Evolutionary conservation across 345 rosid species (phyloP), one percentile per base, ranked within the genome.

Genomic region (Eucalyptus cloeziana): DNA sequence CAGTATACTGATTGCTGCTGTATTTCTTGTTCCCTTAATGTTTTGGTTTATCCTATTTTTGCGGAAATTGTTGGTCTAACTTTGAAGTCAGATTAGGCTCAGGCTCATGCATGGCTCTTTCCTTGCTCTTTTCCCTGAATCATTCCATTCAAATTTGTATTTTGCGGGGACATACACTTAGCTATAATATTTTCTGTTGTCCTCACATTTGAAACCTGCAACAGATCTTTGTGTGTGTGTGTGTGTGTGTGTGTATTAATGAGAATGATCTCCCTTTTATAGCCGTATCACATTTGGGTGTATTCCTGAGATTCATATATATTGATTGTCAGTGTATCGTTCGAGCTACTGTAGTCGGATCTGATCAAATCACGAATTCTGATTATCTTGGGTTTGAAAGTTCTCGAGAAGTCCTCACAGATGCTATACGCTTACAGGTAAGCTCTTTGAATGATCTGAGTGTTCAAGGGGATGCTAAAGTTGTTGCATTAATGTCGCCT

Each of bases 341-440:
- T 80, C 98, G 96, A 91, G 97, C 97, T 89, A 90, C 96, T 80
- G 95, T 94, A 92, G 69, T 91, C 88, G 95, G 96, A 89, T 90
- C 95, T 89, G 91, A 89, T 88, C 93, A 90, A 92, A 88, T 94
- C 56, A 58, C 88, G 6, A 93, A 86, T 88, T 89, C 90, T 91
- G 92, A 88, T 44, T 86, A 92, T 91, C 89, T 92, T 90, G 85
- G 94, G 90, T 93, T 90, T 88, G 92, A 92, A 93, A 91, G 91
- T 91, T 92, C 91, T 71, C 92, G 87, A 49, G 90, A 88, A 58
- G 89, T 90, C 92, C 95, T 96, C 71, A 94, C 98, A 15, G 98
- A 96, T 93, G 97, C 98, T 92, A 90, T 94, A 87, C 91, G 92
- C 87, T 92, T 97, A 92, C 97, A 95, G 97, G 99, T 97, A 91